These are phyloP conservation scores for Boletus sp. DNA, from an alignment of 768 basidiomycete species.

Conservation along the genomic window DNA sequence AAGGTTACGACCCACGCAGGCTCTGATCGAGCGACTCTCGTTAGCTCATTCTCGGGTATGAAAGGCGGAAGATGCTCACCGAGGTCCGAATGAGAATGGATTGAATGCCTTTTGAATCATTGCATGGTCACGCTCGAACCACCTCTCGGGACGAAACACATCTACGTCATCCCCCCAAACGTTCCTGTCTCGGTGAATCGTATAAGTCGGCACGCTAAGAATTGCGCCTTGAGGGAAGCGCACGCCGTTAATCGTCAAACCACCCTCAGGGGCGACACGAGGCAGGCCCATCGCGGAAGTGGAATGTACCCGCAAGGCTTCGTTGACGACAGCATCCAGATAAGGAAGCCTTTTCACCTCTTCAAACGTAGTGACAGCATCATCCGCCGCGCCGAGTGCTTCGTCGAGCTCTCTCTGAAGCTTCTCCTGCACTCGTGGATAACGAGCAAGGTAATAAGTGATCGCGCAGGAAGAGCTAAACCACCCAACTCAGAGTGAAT, in stretches of 20 bases:
- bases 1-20: conserved; percentile 82
- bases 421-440: conserved; percentile 62
- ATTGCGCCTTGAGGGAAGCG: conserved; percentile 74
- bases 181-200: conserved; percentile 69
- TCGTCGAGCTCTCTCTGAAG: conserved; percentile 75
- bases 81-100: conserved; percentile 81
- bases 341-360: conserved; percentile 74
- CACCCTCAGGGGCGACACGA: conserved; percentile 71
- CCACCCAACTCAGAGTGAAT: not conserved
- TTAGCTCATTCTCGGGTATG: not conserved
- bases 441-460: conserved; percentile 74
- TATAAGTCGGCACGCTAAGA: conserved; percentile 78
- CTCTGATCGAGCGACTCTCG: conserved; percentile 38
- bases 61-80: conserved; percentile 37
- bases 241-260: conserved; percentile 51
- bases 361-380: conserved; percentile 59
- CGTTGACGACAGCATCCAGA: conserved; percentile 85
- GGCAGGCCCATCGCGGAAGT: conserved; percentile 85
- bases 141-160: conserved; percentile 77
- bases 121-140: conserved; percentile 69
- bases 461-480: conserved; percentile 86
- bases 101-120: conserved; percentile 75
- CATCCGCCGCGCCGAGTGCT: conserved; percentile 56
- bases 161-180: conserved; percentile 83
- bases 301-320: conserved; percentile 80